These are phyloP conservation scores for Phialophora macrospora DNA, from an alignment of 2,329 filamentous ascomycete genomes.

Conservation along the genomic window DNA sequence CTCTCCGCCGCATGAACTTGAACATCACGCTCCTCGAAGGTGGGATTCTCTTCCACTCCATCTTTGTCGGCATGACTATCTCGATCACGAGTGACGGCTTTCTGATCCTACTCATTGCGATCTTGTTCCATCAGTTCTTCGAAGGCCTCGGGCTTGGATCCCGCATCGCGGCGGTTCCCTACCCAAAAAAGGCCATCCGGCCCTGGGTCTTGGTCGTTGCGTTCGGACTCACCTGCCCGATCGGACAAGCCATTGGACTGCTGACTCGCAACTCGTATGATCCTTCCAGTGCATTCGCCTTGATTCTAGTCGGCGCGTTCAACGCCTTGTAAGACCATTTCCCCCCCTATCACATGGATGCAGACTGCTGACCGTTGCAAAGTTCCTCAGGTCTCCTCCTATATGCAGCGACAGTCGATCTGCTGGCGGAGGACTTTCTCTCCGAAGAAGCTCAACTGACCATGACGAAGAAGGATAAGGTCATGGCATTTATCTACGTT, in stretches of 20 bases:
- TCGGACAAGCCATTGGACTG: constrained; percentile 69
- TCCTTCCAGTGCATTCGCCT: constrained; percentile 44
- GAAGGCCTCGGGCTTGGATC: constrained; percentile 84
- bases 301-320: constrained; percentile 68
- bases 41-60: constrained; percentile 79
- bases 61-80: constrained; percentile 85
- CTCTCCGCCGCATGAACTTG: constrained; percentile 33
- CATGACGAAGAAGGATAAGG: constrained; percentile 60
- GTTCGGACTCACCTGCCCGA: constrained; percentile 67
- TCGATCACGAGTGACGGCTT: constrained; percentile 76
- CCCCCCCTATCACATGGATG: no score
- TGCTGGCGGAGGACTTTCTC: constrained; percentile 69
- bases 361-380: background rate
- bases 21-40: constrained; percentile 73
- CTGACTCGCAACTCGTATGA: constrained; percentile 63
- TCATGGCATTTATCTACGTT: constrained; percentile 58
- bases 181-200: constrained; percentile 60
- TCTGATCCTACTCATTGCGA: constrained; percentile 76
- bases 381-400: constrained; percentile 65
- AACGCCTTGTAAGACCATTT: constrained; percentile 68
- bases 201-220: constrained; percentile 67
- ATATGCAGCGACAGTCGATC: constrained; percentile 67
- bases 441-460: constrained; percentile 60
- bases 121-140: constrained; percentile 84
- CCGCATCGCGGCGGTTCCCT: constrained; percentile 71